Base-by-base conservation (phyloP, 768 basidiomycete species). In the Megacollybia marginata region DNA sequence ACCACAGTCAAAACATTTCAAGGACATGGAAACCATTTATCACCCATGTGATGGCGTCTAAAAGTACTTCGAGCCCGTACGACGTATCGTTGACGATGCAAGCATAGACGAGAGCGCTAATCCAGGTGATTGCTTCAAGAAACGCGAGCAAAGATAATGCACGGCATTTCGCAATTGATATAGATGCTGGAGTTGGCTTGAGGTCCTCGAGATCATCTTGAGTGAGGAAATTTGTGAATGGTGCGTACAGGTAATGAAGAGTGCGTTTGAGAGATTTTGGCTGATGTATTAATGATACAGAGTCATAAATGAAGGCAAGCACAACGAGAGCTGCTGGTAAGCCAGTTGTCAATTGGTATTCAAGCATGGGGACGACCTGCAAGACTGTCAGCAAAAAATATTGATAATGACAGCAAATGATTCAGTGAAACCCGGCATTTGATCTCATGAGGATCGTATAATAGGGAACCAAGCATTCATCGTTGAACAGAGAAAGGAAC, bases 391-490 rank as follows among this genome's bases (percentile, higher is more conserved):
- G 23, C 23, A 28, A 28, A 28, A 28, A 28, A 6, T 28, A n/a
- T 28, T 2, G 2, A 28, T 28, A 28, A 3, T 28, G 6, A 6
- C 23, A 28, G 11, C 9, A 44, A 43, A 53, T 52, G 48, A 55
- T 35, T 76, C 74, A 77, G 75, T 56, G 62, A 68, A 65, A 73
- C 66, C 67, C 68, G 67, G 68, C 63, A 57, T 55, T 60, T 62
- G 59, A 72, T 74, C 71, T 76, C 72, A 71, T 55, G 45, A 45
- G 44, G 55, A 44, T 79, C 76, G 71, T 74, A 74, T 79, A 81
- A 80, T 80, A 81, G 79, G 79, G 74, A 82, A 80, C 78, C 68
- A 69, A 59, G 23, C 57, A 55, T 55, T 76, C 79, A 79, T 79
- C 77, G 58, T 34, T 33, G 18, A 46, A 46, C 49, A 52, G 42